Evolutionary conservation across 192 early-diverging fungal genomes (phyloP).

Genomic region (Coemansia sp.): DNA sequence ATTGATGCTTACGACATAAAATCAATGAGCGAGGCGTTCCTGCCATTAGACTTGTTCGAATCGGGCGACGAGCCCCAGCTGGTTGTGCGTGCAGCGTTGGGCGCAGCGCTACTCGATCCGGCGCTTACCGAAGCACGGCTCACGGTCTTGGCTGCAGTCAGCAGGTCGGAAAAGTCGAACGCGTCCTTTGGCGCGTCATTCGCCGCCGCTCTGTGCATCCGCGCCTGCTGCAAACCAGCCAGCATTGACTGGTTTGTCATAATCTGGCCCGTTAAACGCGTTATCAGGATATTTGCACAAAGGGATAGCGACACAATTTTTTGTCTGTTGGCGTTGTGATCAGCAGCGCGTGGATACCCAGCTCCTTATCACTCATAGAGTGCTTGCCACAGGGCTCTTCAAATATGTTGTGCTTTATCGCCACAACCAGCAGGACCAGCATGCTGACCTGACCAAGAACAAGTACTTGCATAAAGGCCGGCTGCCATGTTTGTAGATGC

Average conservation of each 20-base stretch:
- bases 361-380: no score
- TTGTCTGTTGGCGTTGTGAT: not conserved
- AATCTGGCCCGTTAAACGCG: slow-evolving; percentile 6
- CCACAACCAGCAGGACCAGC: slow-evolving; percentile 43
- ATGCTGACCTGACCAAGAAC: slow-evolving; percentile 53
- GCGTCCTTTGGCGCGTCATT: slow-evolving; percentile 21
- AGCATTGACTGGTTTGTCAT: slow-evolving; percentile 50
- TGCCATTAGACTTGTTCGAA: slow-evolving; percentile 2
- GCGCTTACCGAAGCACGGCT: no score
- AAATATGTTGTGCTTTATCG: slow-evolving; percentile 51
- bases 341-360: slow-evolving; percentile 16
- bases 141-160: slow-evolving; percentile 38
- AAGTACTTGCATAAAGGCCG: slow-evolving; percentile 53
- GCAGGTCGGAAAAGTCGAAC: slow-evolving; percentile 51
- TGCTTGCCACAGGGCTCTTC: slow-evolving; percentile 48
- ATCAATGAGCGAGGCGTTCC: slow-evolving; percentile 31
- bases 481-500: slow-evolving; percentile 48
- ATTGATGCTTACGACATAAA: slow-evolving; percentile 17
- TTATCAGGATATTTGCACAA: slow-evolving; percentile 8
- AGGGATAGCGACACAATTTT: slow-evolving; percentile 10
- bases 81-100: slow-evolving; percentile 26
- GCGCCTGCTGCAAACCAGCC: slow-evolving; percentile 34
- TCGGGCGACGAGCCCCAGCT: slow-evolving; percentile 41
- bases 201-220: slow-evolving; percentile 8
- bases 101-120: not conserved